Evolutionary conservation across 371 early-diverging fungal species (phyloP), one percentile per base, ranked within the genome.

Genomic region (Quaeritorhiza haematococci): DNA sequence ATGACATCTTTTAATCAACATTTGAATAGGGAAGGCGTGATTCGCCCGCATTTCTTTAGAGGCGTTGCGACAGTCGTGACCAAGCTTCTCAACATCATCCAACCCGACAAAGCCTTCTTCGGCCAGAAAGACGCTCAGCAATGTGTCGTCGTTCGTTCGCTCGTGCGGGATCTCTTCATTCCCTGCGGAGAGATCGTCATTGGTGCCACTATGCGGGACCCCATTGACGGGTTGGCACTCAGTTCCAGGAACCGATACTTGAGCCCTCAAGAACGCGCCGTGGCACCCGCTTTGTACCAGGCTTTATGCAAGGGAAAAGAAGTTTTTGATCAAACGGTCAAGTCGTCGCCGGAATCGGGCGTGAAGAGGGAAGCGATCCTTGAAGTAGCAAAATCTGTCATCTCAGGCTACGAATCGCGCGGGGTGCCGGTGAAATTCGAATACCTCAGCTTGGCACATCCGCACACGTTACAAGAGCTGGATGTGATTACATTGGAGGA

Each of bases 111-210:
- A 32, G 90, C 88, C 7, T 90, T 73, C 62, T 94, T 98, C 71
- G 98, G 98, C 1, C 97, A 98, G 70, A 98, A 98, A 73, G 98
- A 98, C 69, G 88, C 86, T 10, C 98, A 98, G 74, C 98, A 98
- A 71, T 92, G 93, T 63, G 83, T 88, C 32, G 94, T 96, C 7
- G 63, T 96, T 27, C 72, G 85, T 2, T 66, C 78, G 19, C 76
- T 94, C 33, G 54, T 63, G 17, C 75, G 80, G 0, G 97, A 98
- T 66, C 75, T 96, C 44, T 77, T 86, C 50, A 78, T 94, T 46
- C 90, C 90, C 7, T 21, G 15, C 33, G 74, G 86, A 19, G 61
- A 75, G n/a, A 71, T 96, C 67, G 79, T 82, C 30, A 80, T 93
- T 26, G 84, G 82, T 28, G 82, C 86, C 2, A 98, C 93, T 1